Percentiles rank a stretch among this genome's conserved stretches.
These are phyloP conservation scores for Myriosclerotinia curreyana DNA, from an alignment of 2,329 filamentous ascomycete species.

Conservation along the genomic window DNA sequence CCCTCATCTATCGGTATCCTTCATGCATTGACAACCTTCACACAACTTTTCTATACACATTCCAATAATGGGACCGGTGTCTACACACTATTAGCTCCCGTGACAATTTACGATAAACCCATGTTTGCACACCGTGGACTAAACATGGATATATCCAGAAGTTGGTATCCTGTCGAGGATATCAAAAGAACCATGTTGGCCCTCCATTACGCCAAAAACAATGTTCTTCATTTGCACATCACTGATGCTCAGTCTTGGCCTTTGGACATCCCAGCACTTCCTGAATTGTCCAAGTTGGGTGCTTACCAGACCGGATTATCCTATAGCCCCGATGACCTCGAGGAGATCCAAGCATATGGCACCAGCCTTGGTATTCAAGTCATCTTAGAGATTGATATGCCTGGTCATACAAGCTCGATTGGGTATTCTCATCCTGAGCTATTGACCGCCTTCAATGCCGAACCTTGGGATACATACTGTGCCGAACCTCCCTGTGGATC, in stretches of 20 bases:
- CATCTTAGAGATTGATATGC: constrained; percentile 76
- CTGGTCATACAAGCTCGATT: constrained; percentile 71
- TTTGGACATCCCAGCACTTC: constrained; percentile 72
- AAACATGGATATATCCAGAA: constrained; percentile 73
- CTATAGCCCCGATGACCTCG: constrained; percentile 65
- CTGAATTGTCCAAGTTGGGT: constrained; percentile 68
- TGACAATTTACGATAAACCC: constrained; percentile 69
- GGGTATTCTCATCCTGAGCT: constrained; percentile 66
- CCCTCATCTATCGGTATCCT: constrained; percentile 66
- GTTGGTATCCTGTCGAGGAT: constrained; percentile 52
- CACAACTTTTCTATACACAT: constrained; percentile 76
- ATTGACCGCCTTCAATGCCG: constrained; percentile 59
- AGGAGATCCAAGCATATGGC: constrained; percentile 67
- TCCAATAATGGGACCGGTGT: constrained; percentile 50
- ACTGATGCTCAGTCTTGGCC: constrained; percentile 87
- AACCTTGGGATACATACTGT: constrained; percentile 59
- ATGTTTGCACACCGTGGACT: constrained; percentile 75
- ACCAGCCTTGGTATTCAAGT: constrained; percentile 66
- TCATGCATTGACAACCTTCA: constrained; percentile 71
- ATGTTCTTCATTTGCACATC: constrained; percentile 74
- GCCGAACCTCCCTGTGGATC: constrained; percentile 64
- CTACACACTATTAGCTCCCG: constrained; percentile 70
- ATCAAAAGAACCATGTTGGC: constrained; percentile 76
- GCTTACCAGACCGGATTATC: constrained; percentile 66
- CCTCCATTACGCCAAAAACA: constrained; percentile 76